These are phyloP conservation scores for Dioscorea cayenensis DNA, from an alignment of 116 monocot species.

Conservation along the genomic window DNA sequence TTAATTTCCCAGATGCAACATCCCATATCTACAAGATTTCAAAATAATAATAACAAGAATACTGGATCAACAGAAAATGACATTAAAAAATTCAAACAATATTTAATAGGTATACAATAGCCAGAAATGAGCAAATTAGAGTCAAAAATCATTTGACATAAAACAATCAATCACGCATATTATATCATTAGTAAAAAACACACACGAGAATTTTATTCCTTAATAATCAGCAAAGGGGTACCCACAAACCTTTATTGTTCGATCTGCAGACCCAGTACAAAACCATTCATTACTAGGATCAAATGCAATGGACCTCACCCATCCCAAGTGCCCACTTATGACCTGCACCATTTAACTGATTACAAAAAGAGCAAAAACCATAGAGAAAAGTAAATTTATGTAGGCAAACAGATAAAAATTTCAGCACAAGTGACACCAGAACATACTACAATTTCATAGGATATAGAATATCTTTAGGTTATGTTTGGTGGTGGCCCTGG, in stretches of 20 bases:
- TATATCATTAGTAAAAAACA: too few species aligned
- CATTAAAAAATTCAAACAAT: not conserved
- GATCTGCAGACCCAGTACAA: constrained; percentile 96
- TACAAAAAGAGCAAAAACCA: not conserved
- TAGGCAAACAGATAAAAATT: not conserved
- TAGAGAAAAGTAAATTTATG: not conserved
- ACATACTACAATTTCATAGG: not conserved
- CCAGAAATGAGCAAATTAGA: too few species aligned
- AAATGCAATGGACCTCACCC: constrained; percentile 97
- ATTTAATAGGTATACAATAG: not conserved
- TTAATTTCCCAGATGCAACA: constrained; percentile 81
- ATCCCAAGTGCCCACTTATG: constrained; percentile 97
- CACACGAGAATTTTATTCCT: not conserved
- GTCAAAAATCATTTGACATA: too few species aligned
- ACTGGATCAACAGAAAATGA: not conserved
- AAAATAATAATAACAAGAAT: too few species aligned
- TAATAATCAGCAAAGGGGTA: not conserved
- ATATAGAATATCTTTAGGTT: too few species aligned
- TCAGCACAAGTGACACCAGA: not conserved
- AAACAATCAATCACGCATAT: too few species aligned
- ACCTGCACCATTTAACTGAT: constrained; percentile 49
- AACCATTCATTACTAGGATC: constrained; percentile 98
- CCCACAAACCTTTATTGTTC: constrained; percentile 82
- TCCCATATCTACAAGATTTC: constrained; percentile 81
- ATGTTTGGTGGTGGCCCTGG: too few species aligned